Evolutionary conservation across 1,284 basidiomycete species (phyloP), one percentile per base, ranked within the genome.

Genomic region (Irpex sp.): DNA sequence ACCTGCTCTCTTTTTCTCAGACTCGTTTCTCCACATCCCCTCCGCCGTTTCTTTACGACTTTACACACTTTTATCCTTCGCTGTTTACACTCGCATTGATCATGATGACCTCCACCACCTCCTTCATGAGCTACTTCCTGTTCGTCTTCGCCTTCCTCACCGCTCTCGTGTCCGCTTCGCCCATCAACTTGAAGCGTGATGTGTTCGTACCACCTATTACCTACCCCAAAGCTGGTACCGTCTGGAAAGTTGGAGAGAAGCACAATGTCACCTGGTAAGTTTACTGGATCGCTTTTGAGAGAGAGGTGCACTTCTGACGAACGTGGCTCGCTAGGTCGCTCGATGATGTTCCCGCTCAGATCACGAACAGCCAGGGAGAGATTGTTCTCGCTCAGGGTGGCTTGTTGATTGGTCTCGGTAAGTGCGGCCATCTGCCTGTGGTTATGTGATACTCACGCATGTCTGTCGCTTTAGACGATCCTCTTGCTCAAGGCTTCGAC

Each of bases 191-290:
- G 31, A 33, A 65, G 54, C 77, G 81, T 39, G 83, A 86, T 63
- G 83, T 84, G 2, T 85, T 77, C 68, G 78, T 73, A 1, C 83
- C 84, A 3, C 67, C 63, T 1, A 74, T 85, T 58, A 71, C 70
- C 11, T 74, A 67, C 37, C 84, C 84, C 0, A 61, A 63, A 33
- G 63, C 63, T 7, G 72, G 66, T 50, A 75, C 77, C n/a, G 64
- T 77, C 43, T 85, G 83, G 83, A 59, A 65, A 26, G 71, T 76
- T 46, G 82, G 83, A 2, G 21, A 71, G 57, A 74, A 66, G 5
- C 77, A 77, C 67, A 76, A 70, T 55, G 81, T 86, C 57, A 79
- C 77, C 50, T 86, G 84, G 79, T 80, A 46, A 13, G 39, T 9
- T 46, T n/a, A 7, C 13, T 15, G 3, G 37, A 31, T 31, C 8